Conservation (phyloP, 2,329 filamentous ascomycete species). For the Xylariaceae sp. region DNA sequence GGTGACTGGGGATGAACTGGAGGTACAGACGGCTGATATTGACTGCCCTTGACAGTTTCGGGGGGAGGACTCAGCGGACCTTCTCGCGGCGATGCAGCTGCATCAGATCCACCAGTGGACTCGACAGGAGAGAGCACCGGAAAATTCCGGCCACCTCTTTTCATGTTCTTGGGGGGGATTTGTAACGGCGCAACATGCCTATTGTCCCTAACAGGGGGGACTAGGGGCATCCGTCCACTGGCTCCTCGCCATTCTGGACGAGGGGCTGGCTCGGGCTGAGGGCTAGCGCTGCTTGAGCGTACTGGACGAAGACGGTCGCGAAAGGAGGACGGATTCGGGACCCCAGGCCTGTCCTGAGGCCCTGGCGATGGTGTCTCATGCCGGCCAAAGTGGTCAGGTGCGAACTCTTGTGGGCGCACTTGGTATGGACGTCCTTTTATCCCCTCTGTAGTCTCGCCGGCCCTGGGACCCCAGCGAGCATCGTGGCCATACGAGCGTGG, state of each 20-base stretch:
- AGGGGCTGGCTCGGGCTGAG: slow-evolving; percentile 19
- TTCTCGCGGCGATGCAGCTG: slow-evolving; percentile 25
- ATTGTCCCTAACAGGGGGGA: slow-evolving; percentile 60
- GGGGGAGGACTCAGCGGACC: slow-evolving; percentile 4
- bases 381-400: slow-evolving; percentile 32
- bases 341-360: slow-evolving; percentile 24
- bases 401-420: slow-evolving; percentile 49
- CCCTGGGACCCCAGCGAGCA: slow-evolving; percentile 59
- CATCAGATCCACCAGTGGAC: slow-evolving; percentile 30
- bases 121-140: slow-evolving; percentile 29
- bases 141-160: slow-evolving; percentile 30
- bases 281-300: slow-evolving; percentile 29
- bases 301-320: slow-evolving; percentile 42
- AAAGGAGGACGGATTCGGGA: slow-evolving; percentile 34
- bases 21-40: slow-evolving; percentile 23
- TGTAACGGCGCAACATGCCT: slow-evolving; percentile 50
- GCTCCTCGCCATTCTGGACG: slow-evolving; percentile 66
- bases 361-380: slow-evolving; percentile 20
- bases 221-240: slow-evolving; percentile 60
- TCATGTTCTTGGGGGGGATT: slow-evolving; percentile 48
- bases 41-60: slow-evolving; percentile 4
- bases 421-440: slow-evolving; percentile 50
- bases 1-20: slow-evolving; percentile 17
- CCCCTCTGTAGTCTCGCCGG: slow-evolving; percentile 58
- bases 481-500: slow-evolving; percentile 33